Evolutionary conservation across 768 basidiomycete species (phyloP), one percentile per base, ranked within the genome.

Genomic region (Dentipellis sp.): DNA sequence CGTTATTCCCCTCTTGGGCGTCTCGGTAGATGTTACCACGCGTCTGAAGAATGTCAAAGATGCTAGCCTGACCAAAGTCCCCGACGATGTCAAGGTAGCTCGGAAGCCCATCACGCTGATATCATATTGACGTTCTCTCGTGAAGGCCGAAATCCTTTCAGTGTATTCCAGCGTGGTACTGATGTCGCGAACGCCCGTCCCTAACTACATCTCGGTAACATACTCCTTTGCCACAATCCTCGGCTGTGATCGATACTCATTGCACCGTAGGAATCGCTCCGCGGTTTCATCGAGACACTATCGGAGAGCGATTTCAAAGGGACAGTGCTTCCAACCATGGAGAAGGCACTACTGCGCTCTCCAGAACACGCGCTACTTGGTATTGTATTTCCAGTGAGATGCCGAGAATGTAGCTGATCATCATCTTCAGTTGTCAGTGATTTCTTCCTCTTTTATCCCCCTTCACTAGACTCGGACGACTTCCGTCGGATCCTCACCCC

Each of bases 281-380:
- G 17, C 76, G 58, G 85, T 83, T 87, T 91, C 66, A 77, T 91
- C 56, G 64, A 69, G 2, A 75, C 70, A 0, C 79, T 90, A 4
- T 71, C 72, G 1, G 65, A 73, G 0, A 74, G 78, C 0, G 82
- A 86, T 38, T 70, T 93, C 29, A 67, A 68, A 1, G 67, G 72
- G 4, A 68, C 71, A 0, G 71, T 94, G 46, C 69, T 94, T 0
- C 90, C 91, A 0, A 75, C 76, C 0, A 80, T 90, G 38, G 92
- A 94, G 65, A 92, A 91, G 61, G 81, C 88, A 1, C 66, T 95
- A 8, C 70, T 91, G 10, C 82, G 91, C 23, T 87, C 88, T 1
- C 92, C 94, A 0, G 94, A 95, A 67, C 74, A 80, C 42, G 81
- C 86, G 0, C 75, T 95, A 3, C 72, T 73, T 37, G 74, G 90